These are phyloP conservation scores for Cyberlindnera xishuangbannaensis DNA, from an alignment of 805 yeast species.

Conservation along the genomic window DNA sequence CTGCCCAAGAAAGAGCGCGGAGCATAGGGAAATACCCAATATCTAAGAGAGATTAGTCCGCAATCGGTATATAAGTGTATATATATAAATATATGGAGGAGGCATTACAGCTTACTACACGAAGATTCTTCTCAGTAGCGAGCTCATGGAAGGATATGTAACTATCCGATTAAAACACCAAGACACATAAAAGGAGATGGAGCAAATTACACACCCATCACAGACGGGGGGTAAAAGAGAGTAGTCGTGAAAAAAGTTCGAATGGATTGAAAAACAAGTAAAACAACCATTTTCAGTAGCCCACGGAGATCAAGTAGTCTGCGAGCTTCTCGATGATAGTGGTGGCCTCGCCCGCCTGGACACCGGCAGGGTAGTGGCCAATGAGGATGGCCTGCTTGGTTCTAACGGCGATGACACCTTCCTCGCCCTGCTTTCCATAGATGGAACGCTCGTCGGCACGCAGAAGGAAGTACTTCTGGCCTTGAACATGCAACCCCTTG, in stretches of 20 bases:
- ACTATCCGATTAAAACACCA: too few species aligned
- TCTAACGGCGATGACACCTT: constrained; percentile 87
- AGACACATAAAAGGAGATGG: too few species aligned
- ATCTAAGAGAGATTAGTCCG: too few species aligned
- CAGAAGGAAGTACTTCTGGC: constrained; percentile 81
- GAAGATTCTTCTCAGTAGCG: too few species aligned
- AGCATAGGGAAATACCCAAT: too few species aligned
- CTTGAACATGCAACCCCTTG: constrained; percentile 78
- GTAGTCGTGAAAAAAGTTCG: not conserved
- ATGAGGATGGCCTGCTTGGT: constrained; percentile 88
- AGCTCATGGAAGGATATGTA: too few species aligned
- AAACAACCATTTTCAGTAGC: constrained; percentile 66
- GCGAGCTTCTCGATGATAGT: constrained; percentile 93
- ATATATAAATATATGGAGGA: too few species aligned
- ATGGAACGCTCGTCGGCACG: constrained; percentile 90
- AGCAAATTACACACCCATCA: too few species aligned
- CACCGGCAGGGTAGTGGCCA: constrained; percentile 91
- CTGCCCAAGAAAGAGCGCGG: too few species aligned
- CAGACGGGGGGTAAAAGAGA: not conserved
- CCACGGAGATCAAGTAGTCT: constrained; percentile 85
- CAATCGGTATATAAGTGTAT: too few species aligned
- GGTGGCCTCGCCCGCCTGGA: constrained; percentile 93
- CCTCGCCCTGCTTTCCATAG: constrained; percentile 86
- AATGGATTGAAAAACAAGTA: not conserved
- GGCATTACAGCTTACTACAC: too few species aligned